Evolutionary conservation across 2,329 filamentous ascomycete species (phyloP).

Genomic region (Shiraia bambusicola): DNA sequence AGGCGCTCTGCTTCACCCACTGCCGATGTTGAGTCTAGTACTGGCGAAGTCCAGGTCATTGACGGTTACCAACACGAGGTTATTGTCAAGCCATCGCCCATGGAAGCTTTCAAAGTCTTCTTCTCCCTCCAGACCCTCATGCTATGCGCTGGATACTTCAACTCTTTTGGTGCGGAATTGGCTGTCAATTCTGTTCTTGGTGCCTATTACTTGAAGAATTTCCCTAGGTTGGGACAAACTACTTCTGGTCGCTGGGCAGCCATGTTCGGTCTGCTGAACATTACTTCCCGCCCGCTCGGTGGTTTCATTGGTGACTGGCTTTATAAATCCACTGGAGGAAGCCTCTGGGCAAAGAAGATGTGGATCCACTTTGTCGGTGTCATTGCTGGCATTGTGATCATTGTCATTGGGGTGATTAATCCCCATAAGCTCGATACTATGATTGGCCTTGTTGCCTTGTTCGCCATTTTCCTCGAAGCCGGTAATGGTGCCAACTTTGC

Average conservation of each 20-base stretch:
- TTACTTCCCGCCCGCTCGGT: slow-evolving; percentile 66
- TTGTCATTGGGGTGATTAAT: slow-evolving; percentile 66
- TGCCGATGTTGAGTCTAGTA: slow-evolving; percentile 49
- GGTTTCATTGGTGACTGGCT: slow-evolving; percentile 61
- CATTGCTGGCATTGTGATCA: slow-evolving; percentile 59
- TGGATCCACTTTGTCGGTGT: slow-evolving; percentile 60
- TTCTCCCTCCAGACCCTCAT: slow-evolving; percentile 61
- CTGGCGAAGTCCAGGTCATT: slow-evolving; percentile 56
- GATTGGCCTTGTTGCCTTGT: slow-evolving; percentile 73
- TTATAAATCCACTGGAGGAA: slow-evolving; percentile 52
- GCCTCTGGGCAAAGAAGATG: slow-evolving; percentile 65
- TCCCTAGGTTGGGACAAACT: slow-evolving; percentile 57
- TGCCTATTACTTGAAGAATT: slow-evolving; percentile 60
- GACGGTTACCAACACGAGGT: slow-evolving; percentile 62
- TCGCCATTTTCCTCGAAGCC: slow-evolving; percentile 81
- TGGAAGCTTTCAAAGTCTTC: slow-evolving; percentile 62
- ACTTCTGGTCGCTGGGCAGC: slow-evolving; percentile 63
- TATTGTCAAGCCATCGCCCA: slow-evolving; percentile 60
- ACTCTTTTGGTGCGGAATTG: slow-evolving; percentile 62
- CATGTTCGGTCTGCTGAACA: slow-evolving; percentile 75
- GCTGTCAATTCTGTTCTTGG: slow-evolving; percentile 63
- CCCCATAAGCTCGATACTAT: slow-evolving; percentile 64
- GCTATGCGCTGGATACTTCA: slow-evolving; percentile 58
- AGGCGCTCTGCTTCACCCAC: slow-evolving; percentile 21
- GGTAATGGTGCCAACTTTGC: slow-evolving; percentile 86